Evolutionary conservation across 306 rosid genomes (phyloP), one percentile per base, ranked within the genome.

Genomic region (Dalbergia cochinchinensis): DNA sequence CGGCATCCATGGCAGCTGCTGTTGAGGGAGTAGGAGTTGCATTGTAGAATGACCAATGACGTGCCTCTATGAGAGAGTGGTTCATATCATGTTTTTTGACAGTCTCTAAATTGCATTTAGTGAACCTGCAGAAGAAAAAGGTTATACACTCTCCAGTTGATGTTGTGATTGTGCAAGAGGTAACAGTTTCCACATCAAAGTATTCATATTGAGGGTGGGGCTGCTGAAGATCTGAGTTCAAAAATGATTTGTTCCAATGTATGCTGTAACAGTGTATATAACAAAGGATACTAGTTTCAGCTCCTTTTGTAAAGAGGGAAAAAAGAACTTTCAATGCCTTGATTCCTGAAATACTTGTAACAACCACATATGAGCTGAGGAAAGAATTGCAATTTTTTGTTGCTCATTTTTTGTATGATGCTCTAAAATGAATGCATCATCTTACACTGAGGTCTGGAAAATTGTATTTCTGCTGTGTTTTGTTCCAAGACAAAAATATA

Each of bases 1-100:
- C 98, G 0, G 93, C 92, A 78, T 91, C 96, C 47, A 93, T 95
- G 91, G 88, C 91, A 62, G 97, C 98, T 33, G 99, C 99, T 1
- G 80, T 93, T 82, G 95, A 94, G 76, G 91, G 89, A 83, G 89
- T 88, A 62, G 92, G 94, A 79, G 74, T 75, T 33, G 11, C 80
- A 81, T 34, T 33, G 62, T 82, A 86, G 85, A 85, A 77, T 65
- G 72, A 77, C 60, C 82, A 83, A 73, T 79, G 76, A 69, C 57
- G 79, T 68, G 83, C 69, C 47, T 50, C 80, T 69, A 55, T 16
- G 54, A 78, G 48, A 50, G 12, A 63, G 48, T 54, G 77, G 76
- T 74, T 73, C 64, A 51, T 42, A 14, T 47, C 65, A 54, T 11
- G 77, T 47, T 71, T 54, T 54, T 78, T 44, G 73, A 64, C 11